Evolutionary conservation across 345 rosid genomes (phyloP).

Genomic region (Eucalyptus polyanthemos): DNA sequence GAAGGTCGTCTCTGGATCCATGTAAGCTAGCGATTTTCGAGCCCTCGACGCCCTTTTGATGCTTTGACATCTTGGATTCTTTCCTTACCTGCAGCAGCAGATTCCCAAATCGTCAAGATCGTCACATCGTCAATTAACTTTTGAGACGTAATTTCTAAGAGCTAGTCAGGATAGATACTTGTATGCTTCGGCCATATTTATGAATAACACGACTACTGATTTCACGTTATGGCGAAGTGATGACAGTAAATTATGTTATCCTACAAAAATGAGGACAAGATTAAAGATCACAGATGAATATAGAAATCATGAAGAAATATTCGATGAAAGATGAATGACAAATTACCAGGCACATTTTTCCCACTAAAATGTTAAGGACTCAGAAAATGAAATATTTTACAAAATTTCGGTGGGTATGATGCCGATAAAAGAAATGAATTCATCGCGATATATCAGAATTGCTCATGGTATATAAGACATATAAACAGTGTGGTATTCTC

Average conservation of each 20-base stretch:
- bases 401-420: background rate
- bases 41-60: constrained; percentile 9
- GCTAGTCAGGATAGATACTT: background rate
- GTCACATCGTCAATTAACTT: background rate
- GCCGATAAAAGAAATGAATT: background rate
- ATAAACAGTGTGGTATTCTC: background rate
- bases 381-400: background rate
- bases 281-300: background rate
- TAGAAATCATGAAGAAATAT: background rate
- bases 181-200: background rate
- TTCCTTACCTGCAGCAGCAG: constrained; percentile 14
- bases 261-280: background rate
- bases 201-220: background rate
- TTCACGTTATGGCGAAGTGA: background rate
- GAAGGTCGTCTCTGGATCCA: constrained; percentile 18
- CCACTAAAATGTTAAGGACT: background rate
- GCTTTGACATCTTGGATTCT: constrained; percentile 5
- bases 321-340: background rate
- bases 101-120: background rate
- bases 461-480: background rate
- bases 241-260: background rate
- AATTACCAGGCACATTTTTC: background rate
- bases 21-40: constrained; percentile 14
- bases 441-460: background rate
- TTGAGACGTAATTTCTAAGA: background rate